Percentiles rank a stretch among this genome's conserved stretches.
phyloP scores from a whole-genome alignment of 768 basidiomycete genomes.

The Chiua virens region DNA sequence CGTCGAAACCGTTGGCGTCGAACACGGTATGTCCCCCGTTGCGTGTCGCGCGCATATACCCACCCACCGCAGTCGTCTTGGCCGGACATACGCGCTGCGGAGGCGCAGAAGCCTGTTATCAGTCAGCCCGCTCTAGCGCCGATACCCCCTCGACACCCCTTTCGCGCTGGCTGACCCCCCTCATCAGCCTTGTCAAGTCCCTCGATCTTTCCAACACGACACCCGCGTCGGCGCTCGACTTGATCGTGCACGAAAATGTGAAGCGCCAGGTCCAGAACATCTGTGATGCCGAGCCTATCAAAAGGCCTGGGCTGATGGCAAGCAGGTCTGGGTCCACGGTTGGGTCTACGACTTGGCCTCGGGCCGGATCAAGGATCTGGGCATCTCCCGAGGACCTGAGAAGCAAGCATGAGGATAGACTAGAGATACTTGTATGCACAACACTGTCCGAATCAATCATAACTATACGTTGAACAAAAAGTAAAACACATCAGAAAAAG shows the following conservation, averaged over 20 bases:
- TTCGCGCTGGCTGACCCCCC: conserved; percentile 69
- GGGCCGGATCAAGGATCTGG: conserved; percentile 61
- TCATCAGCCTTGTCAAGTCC: conserved; percentile 48
- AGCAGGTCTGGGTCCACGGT: conserved; percentile 61
- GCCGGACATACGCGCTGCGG: conserved; percentile 86
- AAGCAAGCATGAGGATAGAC: background rate
- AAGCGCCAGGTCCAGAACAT: conserved; percentile 54
- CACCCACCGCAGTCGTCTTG: conserved; percentile 58
- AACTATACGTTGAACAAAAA: conserved; percentile 1
- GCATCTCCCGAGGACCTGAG: conserved; percentile 35
- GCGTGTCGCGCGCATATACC: background rate
- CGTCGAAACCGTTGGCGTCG: conserved; percentile 63
- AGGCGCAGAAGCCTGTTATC: conserved; percentile 61
- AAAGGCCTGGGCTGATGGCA: conserved; percentile 42
- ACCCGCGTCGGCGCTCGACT: conserved; percentile 38
- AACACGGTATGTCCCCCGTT: conserved; percentile 61
- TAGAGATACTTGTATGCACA: background rate
- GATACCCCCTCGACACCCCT: conserved; percentile 48
- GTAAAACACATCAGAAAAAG: background rate
- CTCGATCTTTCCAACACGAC: conserved; percentile 43
- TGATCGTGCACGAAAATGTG: conserved; percentile 61
- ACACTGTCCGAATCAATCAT: conserved; percentile 17
- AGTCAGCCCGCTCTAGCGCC: conserved; percentile 4
- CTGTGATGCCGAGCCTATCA: conserved; percentile 44
- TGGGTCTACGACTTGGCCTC: conserved; percentile 70